Evolutionary conservation across 73 alveolate species (phyloP).

Genomic region (Uronychia binucleata): DNA sequence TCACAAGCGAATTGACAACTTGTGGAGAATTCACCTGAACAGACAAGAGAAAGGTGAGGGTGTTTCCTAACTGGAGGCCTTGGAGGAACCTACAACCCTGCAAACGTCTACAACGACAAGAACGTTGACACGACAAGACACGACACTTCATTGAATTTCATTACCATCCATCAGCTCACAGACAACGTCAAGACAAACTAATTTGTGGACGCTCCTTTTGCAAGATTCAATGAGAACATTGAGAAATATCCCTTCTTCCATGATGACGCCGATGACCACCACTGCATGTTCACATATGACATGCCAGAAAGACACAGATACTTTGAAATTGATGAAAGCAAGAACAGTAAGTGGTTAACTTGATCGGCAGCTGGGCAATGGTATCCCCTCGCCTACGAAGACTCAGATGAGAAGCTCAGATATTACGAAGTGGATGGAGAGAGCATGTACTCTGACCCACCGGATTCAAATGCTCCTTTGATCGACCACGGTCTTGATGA

Average conservation of each 20-base stretch:
- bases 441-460: slow-evolving; percentile 37
- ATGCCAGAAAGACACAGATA: slow-evolving; percentile 28
- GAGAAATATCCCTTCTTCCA: slow-evolving; percentile 22
- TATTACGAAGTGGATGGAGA: slow-evolving; percentile 37
- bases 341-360: not conserved
- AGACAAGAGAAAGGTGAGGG: slow-evolving; percentile 45
- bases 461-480: slow-evolving; percentile 15
- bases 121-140: not conserved
- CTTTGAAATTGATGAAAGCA: slow-evolving; percentile 1
- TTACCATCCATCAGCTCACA: slow-evolving; percentile 3
- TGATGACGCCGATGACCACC: slow-evolving; percentile 40
- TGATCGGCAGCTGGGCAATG: slow-evolving; percentile 7
- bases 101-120: slow-evolving; percentile 9
- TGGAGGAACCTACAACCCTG: slow-evolving; percentile 38
- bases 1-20: slow-evolving; percentile 26
- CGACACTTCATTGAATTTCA: not conserved
- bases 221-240: slow-evolving; percentile 24
- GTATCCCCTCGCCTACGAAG: slow-evolving; percentile 17
- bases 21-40: slow-evolving; percentile 51
- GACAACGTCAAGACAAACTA: not conserved
- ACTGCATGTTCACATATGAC: not conserved
- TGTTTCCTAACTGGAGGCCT: slow-evolving; percentile 2
- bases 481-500: slow-evolving; percentile 48
- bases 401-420: slow-evolving; percentile 14
- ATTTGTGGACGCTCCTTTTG: slow-evolving; percentile 24